These are phyloP conservation scores for Pyrrhoderma lamaoense DNA, from an alignment of 1,284 basidiomycete species.

Conservation along the genomic window DNA sequence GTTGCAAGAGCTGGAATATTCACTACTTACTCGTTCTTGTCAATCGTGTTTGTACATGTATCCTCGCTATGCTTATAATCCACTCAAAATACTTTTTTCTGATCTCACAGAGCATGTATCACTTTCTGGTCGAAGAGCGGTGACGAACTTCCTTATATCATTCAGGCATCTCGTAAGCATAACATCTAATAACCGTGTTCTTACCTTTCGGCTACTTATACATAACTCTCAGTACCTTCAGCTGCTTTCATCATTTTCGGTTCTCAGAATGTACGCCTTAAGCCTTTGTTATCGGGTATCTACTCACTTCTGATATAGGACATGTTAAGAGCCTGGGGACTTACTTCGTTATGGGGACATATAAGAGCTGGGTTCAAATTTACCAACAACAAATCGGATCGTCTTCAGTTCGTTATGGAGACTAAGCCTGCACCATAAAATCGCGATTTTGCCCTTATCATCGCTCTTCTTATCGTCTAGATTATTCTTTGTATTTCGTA, in stretches of 20 bases:
- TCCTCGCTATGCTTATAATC: neutral
- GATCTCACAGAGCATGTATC: conserved; percentile 9
- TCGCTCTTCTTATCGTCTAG: too few species aligned
- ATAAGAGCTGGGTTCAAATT: too few species aligned
- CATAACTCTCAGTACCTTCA: conserved; percentile 14
- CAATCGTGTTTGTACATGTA: conserved; percentile 9
- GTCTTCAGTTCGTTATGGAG: too few species aligned
- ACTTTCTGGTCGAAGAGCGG: conserved; percentile 10
- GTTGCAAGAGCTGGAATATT: conserved; percentile 10
- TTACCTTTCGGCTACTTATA: neutral
- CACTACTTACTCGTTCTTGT: conserved; percentile 9
- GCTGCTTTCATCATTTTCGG: conserved; percentile 16
- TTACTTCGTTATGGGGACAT: neutral
- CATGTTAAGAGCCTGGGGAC: conserved; percentile 10
- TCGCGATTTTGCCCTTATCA: neutral
- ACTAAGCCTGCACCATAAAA: too few species aligned
- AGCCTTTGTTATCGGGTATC: neutral
- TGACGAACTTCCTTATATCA: conserved; percentile 11
- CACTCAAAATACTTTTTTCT: neutral
- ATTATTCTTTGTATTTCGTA: too few species aligned
- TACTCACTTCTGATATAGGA: conserved; percentile 3
- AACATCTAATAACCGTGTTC: neutral
- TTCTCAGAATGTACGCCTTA: conserved; percentile 7
- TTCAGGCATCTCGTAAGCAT: conserved; percentile 16
- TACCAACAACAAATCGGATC: too few species aligned